Conservation (phyloP, 2,329 filamentous ascomycete species). For the Aulographum hederae region DNA sequence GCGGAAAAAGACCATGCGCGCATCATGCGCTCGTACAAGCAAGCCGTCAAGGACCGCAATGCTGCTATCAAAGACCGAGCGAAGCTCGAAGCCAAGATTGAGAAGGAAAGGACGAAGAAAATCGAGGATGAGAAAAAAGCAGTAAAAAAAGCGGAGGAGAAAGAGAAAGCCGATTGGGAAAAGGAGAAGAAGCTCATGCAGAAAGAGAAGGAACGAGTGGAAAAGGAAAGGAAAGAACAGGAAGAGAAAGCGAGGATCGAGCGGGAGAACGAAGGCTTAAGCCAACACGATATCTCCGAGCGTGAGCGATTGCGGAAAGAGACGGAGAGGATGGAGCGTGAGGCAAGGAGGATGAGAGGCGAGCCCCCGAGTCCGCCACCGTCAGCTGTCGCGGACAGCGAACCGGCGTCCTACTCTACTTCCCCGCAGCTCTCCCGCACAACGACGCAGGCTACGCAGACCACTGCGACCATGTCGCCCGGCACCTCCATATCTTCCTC, state of each 20-base stretch:
- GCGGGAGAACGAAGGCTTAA: no score
- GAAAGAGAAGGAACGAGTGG: conserved; percentile 4
- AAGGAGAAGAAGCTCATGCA: no score
- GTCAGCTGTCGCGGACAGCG: no score
- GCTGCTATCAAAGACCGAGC: conserved; percentile 44
- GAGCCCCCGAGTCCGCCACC: no score
- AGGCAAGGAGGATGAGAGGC: neutral
- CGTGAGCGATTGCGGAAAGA: no score
- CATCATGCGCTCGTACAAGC: conserved; percentile 44
- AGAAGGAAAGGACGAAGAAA: conserved; percentile 16
- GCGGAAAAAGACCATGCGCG: conserved; percentile 51
- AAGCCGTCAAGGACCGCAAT: conserved; percentile 46
- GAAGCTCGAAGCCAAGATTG: conserved; percentile 33
- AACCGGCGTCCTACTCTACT: no score
- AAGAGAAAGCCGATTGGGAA: neutral
- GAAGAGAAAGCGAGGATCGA: conserved; percentile 1
- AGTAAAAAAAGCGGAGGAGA: neutral
- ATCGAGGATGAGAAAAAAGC: conserved; percentile 11
- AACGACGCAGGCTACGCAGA: neutral
- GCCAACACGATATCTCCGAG: conserved; percentile 9
- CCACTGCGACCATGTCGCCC: neutral
- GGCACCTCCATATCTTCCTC: neutral
- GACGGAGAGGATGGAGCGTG: neutral
- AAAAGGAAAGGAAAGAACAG: conserved; percentile 4
- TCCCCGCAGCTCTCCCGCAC: no score